These are phyloP conservation scores for Arthrobotrys musiformis DNA, from an alignment of 2,329 filamentous ascomycete species.

Conservation along the genomic window DNA sequence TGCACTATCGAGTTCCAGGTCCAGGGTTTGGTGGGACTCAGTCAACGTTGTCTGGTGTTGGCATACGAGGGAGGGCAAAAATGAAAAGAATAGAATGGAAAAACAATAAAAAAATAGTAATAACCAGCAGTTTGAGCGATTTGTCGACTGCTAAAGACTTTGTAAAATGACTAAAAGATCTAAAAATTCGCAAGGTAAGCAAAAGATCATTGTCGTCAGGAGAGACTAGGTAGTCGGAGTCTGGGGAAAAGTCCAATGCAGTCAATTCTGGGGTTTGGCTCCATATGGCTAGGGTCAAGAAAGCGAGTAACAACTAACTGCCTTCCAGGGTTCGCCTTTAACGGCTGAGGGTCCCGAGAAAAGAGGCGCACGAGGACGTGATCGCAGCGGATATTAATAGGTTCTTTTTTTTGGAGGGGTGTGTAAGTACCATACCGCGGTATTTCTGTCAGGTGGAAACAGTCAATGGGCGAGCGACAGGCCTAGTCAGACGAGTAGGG, in stretches of 20 bases:
- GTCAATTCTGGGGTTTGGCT: constrained; percentile 56
- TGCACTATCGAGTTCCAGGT: constrained; percentile 35
- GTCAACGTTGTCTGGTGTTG: constrained; percentile 12
- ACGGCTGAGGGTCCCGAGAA: constrained; percentile 55
- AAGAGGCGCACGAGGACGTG: constrained; percentile 56
- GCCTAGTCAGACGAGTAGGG: constrained; percentile 43
- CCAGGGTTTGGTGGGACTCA: constrained; percentile 41
- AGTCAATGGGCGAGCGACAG: constrained; percentile 32
- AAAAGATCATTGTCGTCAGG: constrained; percentile 49
- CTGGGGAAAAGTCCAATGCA: constrained; percentile 56
- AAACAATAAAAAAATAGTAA: not conserved
- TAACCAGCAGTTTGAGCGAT: constrained; percentile 39
- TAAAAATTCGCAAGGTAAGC: constrained; percentile 51
- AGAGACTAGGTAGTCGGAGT: constrained; percentile 53
- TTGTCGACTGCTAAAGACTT: constrained; percentile 41
- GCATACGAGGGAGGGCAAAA: constrained; percentile 6
- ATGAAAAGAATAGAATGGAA: not conserved
- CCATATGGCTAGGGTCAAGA: constrained; percentile 56
- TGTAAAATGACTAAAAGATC: constrained; percentile 38
- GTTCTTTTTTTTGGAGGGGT: constrained; percentile 40
- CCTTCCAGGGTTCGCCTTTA: constrained; percentile 55
- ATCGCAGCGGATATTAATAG: constrained; percentile 55
- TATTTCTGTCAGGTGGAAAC: constrained; percentile 35
- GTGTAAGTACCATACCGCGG: constrained; percentile 42
- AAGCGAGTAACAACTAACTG: constrained; percentile 54